Conservation (phyloP, 192 early-diverging fungal species). For the Ambispora gerdemannii region DNA sequence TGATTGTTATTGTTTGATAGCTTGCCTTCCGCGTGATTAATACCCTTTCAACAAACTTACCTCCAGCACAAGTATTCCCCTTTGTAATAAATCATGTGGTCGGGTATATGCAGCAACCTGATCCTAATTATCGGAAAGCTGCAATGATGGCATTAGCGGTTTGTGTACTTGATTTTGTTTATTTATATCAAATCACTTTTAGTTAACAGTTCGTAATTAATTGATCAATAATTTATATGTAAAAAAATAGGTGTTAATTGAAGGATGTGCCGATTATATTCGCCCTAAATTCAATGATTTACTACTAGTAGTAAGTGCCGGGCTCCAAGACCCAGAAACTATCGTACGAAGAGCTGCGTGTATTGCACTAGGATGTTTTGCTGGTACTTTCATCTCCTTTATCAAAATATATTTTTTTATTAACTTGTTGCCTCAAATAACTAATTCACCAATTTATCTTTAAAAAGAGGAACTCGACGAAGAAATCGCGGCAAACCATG, state of each 20-base stretch:
- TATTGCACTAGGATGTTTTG: conserved; percentile 77
- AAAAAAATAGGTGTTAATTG: conserved; percentile 55
- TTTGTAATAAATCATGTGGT: conserved; percentile 67
- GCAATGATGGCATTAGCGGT: conserved; percentile 84
- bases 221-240: neutral
- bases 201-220: conserved; percentile 5
- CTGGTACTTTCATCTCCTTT: conserved; percentile 44
- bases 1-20: conserved; percentile 17
- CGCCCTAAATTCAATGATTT: conserved; percentile 76
- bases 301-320: conserved; percentile 67
- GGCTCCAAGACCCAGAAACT: conserved; percentile 76
- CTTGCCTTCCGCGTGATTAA: conserved; percentile 68
- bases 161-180: too few species aligned
- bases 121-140: conserved; percentile 76
- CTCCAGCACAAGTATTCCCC: conserved; percentile 87
- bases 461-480: conserved; percentile 77
- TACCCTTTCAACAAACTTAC: conserved; percentile 74
- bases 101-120: conserved; percentile 73
- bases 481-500: conserved; percentile 77
- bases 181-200: conserved; percentile 2
- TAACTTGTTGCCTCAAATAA: conserved; percentile 6
- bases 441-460: neutral
- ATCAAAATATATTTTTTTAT: neutral
- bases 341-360: conserved; percentile 83
- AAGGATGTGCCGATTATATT: conserved; percentile 86